phyloP scores from a whole-genome alignment of 2,329 filamentous ascomycete genomes.

The Xylaria sp. region DNA sequence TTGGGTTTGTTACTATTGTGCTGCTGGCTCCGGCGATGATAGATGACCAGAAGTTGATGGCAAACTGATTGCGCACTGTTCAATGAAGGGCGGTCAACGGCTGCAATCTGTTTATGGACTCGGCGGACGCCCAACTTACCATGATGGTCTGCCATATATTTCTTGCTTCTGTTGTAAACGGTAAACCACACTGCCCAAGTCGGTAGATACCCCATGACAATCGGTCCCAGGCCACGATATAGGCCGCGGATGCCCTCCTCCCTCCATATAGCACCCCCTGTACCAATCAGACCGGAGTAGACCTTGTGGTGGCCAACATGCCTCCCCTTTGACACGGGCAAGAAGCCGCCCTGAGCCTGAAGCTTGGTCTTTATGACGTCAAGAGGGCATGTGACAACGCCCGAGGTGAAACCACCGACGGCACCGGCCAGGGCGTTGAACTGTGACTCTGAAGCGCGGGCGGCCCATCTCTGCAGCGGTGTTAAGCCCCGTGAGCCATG shows the following conservation, averaged over 20 bases:
- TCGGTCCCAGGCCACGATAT: constrained; percentile 92
- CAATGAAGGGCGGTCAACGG: constrained; percentile 18
- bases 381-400: constrained; percentile 92
- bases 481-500: constrained; percentile 45
- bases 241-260: constrained; percentile 89
- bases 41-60: constrained; percentile 87
- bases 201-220: constrained; percentile 92
- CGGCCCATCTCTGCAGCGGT: constrained; percentile 61
- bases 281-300: constrained; percentile 88
- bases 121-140: constrained; percentile 51
- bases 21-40: constrained; percentile 90
- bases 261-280: constrained; percentile 80
- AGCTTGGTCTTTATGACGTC: constrained; percentile 99
- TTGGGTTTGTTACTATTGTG: constrained; percentile 93
- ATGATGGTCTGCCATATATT: constrained; percentile 69
- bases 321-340: constrained; percentile 54
- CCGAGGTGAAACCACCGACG: constrained; percentile 87
- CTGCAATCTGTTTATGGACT: not conserved
- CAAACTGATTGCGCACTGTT: constrained; percentile 67
- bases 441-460: constrained; percentile 62
- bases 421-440: constrained; percentile 89
- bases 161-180: constrained; percentile 90
- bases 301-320: constrained; percentile 61
- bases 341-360: constrained; percentile 90
- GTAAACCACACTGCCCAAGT: constrained; percentile 99